Evolutionary conservation across 2,329 filamentous ascomycete genomes (phyloP).

Genomic region (Furcasterigmium sp.): DNA sequence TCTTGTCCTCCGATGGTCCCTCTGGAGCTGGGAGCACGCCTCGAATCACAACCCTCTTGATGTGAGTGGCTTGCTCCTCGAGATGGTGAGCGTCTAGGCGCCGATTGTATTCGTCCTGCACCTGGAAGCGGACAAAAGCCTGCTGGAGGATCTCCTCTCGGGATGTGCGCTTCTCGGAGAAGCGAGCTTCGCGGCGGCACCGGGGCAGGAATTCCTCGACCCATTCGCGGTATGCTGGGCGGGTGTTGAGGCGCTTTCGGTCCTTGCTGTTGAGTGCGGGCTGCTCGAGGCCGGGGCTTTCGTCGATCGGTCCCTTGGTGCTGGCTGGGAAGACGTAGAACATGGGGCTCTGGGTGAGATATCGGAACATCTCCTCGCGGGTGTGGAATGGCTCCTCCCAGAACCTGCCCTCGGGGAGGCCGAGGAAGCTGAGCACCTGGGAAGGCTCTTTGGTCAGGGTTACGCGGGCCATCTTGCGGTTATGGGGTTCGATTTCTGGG

Average conservation of each 20-base stretch:
- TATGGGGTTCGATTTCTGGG: conserved; percentile 56
- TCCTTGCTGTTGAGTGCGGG: conserved; percentile 46
- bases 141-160: conserved; percentile 44
- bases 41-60: conserved; percentile 43
- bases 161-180: conserved; percentile 17
- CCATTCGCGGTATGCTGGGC: conserved; percentile 56
- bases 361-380: conserved; percentile 55
- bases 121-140: conserved; percentile 47
- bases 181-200: conserved; percentile 35
- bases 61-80: conserved; percentile 25
- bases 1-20: background rate
- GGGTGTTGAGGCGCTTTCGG: conserved; percentile 45
- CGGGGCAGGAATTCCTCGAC: conserved; percentile 57
- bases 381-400: conserved; percentile 53
- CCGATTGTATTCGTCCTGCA: conserved; percentile 35
- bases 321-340: conserved; percentile 35
- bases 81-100: conserved; percentile 35
- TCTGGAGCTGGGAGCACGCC: conserved; percentile 19
- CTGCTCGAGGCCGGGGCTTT: conserved; percentile 9
- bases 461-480: conserved; percentile 53
- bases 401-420: conserved; percentile 37
- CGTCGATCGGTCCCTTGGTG: conserved; percentile 8
- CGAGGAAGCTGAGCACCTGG: conserved; percentile 57
- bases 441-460: conserved; percentile 53
- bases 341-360: conserved; percentile 51